Evolutionary conservation across 2,329 filamentous ascomycete species (phyloP).

Genomic region (Xylaria sp.): DNA sequence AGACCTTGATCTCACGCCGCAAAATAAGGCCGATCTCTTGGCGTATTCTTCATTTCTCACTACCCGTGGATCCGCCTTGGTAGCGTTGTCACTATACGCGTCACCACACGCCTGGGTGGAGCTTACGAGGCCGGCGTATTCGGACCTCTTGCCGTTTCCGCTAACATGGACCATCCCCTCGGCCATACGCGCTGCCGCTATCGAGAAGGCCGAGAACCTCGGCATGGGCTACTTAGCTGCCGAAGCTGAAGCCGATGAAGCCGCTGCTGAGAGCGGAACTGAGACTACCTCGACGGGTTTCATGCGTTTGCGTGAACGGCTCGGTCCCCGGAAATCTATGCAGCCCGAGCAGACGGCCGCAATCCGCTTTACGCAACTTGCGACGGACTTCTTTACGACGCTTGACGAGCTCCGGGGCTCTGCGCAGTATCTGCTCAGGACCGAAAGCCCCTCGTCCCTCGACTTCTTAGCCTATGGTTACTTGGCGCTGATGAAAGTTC

Average conservation of each 20-base stretch:
- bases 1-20: slow-evolving; percentile 53
- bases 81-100: slow-evolving; percentile 90
- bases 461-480: slow-evolving; percentile 88
- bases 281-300: slow-evolving; percentile 50
- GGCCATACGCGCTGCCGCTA: slow-evolving; percentile 74
- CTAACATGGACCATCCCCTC: slow-evolving; percentile 88
- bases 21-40: slow-evolving; percentile 58
- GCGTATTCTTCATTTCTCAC: slow-evolving; percentile 76
- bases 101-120: slow-evolving; percentile 87
- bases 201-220: slow-evolving; percentile 74
- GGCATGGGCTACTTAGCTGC: slow-evolving; percentile 75
- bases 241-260: slow-evolving; percentile 56
- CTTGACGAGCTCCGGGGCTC: slow-evolving; percentile 70
- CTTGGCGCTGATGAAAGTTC: slow-evolving; percentile 74
- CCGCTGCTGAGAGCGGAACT: slow-evolving; percentile 48
- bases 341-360: slow-evolving; percentile 75
- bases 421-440: slow-evolving; percentile 64
- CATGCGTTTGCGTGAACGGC: slow-evolving; percentile 48
- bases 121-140: slow-evolving; percentile 82
- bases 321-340: slow-evolving; percentile 57
- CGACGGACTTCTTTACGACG: slow-evolving; percentile 76
- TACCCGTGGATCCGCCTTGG: slow-evolving; percentile 77
- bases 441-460: slow-evolving; percentile 64
- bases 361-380: slow-evolving; percentile 80
- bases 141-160: slow-evolving; percentile 82